These are phyloP conservation scores for Phylloporus sp. DNA, from an alignment of 768 basidiomycete genomes.

Conservation along the genomic window DNA sequence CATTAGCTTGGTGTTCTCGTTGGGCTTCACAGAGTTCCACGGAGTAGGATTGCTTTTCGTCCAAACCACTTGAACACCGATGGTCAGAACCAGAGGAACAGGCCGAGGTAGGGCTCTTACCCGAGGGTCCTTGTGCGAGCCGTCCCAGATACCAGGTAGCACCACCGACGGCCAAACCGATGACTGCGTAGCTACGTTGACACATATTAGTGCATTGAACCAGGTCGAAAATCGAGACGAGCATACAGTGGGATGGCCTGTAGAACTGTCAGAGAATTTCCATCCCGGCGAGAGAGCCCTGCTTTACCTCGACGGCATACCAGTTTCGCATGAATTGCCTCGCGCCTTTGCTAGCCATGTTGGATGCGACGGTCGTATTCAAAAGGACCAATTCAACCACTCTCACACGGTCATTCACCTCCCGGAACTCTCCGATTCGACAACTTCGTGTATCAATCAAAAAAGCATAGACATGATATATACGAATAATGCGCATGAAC, in stretches of 20 bases:
- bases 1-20: conserved; percentile 70
- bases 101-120: conserved; percentile 32
- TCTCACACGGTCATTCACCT: conserved; percentile 15
- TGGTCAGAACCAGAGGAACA: not conserved
- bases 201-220: conserved; percentile 14
- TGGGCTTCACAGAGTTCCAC: conserved; percentile 77
- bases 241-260: conserved; percentile 50
- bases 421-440: conserved; percentile 15
- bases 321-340: conserved; percentile 36
- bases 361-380: conserved; percentile 2
- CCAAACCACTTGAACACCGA: conserved; percentile 45
- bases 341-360: conserved; percentile 23
- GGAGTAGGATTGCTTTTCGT: conserved; percentile 75
- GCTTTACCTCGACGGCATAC: conserved; percentile 42
- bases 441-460: not conserved
- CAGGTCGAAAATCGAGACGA: conserved; percentile 1
- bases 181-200: conserved; percentile 40
- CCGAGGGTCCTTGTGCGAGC: conserved; percentile 51
- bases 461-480: conserved; percentile 21
- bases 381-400: too few relatives aligned
- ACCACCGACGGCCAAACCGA: conserved; percentile 48
- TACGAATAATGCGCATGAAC: conserved; percentile 24
- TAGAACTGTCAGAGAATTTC: not conserved
- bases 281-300: not conserved
- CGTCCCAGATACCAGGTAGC: conserved; percentile 65